Evolutionary conservation across 495 filamentous ascomycete genomes (phyloP).

Genomic region (Hypomontagnella submonticulosa): DNA sequence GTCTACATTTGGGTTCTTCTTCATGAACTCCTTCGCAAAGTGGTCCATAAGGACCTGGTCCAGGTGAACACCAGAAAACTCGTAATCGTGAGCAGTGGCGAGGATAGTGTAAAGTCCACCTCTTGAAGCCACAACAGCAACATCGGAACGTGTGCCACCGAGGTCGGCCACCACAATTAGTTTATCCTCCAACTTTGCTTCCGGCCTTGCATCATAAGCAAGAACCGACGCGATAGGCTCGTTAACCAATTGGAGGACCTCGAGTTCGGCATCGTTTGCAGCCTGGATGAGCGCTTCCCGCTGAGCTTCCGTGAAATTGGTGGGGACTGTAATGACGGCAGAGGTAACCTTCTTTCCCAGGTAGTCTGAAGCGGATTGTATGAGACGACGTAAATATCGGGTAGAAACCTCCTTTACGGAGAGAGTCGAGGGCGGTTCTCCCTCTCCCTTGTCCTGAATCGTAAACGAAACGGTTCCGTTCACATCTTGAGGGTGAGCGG

Average conservation of each 20-base stretch:
- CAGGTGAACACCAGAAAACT: conserved; percentile 81
- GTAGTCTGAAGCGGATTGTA: conserved; percentile 87
- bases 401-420: conserved; percentile 87
- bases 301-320: conserved; percentile 89
- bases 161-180: conserved; percentile 91
- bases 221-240: conserved; percentile 93
- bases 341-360: conserved; percentile 91
- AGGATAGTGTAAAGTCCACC: conserved; percentile 97
- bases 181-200: conserved; percentile 81
- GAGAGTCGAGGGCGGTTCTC: conserved; percentile 68
- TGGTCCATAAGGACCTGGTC: conserved; percentile 93
- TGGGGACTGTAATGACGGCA: conserved; percentile 92
- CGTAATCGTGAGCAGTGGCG: conserved; percentile 94
- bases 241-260: conserved; percentile 90
- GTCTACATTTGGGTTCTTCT: conserved; percentile 86
- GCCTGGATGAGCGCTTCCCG: conserved; percentile 79
- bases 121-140: conserved; percentile 87
- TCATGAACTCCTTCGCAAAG: conserved; percentile 98
- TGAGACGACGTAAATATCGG: conserved; percentile 84
- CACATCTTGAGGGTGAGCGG: conserved; percentile 85
- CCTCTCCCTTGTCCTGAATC: conserved; percentile 74
- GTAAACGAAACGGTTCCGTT: conserved; percentile 82
- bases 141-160: conserved; percentile 91
- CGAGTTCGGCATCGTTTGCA: conserved; percentile 82
- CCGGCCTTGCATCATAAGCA: conserved; percentile 89